phyloP scores from a whole-genome alignment of 1,284 basidiomycete species.

The Paramarasmius palmivorus region DNA sequence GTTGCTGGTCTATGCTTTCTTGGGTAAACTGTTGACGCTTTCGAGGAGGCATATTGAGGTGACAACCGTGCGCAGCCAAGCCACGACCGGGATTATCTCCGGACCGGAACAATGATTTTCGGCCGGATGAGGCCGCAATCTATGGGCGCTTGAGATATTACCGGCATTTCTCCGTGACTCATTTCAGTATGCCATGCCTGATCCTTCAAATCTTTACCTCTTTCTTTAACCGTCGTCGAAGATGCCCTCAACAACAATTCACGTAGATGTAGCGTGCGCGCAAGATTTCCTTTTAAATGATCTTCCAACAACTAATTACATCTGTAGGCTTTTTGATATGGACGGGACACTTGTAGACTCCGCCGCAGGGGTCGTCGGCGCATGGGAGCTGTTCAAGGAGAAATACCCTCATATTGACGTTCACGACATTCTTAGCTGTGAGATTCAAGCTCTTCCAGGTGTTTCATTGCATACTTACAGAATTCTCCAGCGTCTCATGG shows the following conservation, averaged over 20 bases:
- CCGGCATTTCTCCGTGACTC: too few species aligned
- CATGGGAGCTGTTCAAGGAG: constrained; percentile 68
- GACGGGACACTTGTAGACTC: constrained; percentile 79
- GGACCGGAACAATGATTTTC: too few species aligned
- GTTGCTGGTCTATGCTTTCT: constrained; percentile 80
- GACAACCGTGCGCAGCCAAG: not conserved
- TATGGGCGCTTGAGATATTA: too few species aligned
- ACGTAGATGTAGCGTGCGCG: constrained; percentile 59
- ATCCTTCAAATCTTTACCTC: constrained; percentile 1
- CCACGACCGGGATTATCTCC: too few species aligned
- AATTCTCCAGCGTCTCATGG: constrained; percentile 70
- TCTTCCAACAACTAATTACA: too few species aligned
- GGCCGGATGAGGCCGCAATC: too few species aligned
- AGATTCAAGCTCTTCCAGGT: constrained; percentile 17
- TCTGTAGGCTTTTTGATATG: constrained; percentile 71
- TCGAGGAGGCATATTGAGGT: constrained; percentile 64
- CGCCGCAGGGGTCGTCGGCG: constrained; percentile 71
- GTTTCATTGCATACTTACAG: constrained; percentile 4
- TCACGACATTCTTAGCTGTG: constrained; percentile 61
- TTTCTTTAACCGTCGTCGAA: constrained; percentile 6
- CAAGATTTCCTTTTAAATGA: too few species aligned
- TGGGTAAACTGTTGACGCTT: constrained; percentile 74
- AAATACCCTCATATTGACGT: constrained; percentile 67
- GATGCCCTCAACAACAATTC: constrained; percentile 51
- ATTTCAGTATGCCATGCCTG: not conserved